Conservation (phyloP, 257 asterid species). For the Craterostigma plantagineum region DNA sequence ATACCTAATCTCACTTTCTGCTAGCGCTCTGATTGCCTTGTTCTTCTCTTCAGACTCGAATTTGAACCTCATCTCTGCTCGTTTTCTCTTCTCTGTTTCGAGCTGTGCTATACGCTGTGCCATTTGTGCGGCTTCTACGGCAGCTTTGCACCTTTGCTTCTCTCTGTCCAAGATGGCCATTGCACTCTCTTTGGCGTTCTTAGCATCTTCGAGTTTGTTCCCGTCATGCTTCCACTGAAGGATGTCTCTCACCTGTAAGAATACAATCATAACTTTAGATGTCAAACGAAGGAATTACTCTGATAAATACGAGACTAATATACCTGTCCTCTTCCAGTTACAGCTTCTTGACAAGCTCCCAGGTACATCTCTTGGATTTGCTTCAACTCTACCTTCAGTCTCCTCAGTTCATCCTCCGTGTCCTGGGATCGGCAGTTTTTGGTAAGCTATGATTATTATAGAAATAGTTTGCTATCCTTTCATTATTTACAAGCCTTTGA, state of each 20-base stretch:
- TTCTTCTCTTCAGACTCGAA: constrained; percentile 40
- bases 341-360: constrained; percentile 37
- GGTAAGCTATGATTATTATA: background rate
- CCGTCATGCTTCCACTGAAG: constrained; percentile 26
- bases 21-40: constrained; percentile 30
- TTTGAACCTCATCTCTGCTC: constrained; percentile 32
- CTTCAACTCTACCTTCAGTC: constrained; percentile 46
- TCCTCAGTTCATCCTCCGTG: constrained; percentile 45
- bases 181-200: constrained; percentile 27
- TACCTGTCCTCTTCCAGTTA: constrained; percentile 28
- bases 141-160: constrained; percentile 45
- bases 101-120: constrained; percentile 46
- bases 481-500: background rate
- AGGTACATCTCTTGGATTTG: constrained; percentile 38
- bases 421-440: constrained; percentile 16
- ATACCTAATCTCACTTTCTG: constrained; percentile 16
- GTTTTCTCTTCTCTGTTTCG: constrained; percentile 43
- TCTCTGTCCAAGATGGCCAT: constrained; percentile 31
- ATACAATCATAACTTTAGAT: too few species aligned
- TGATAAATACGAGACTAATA: background rate
- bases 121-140: constrained; percentile 43
- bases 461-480: too few species aligned
- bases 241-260: constrained; percentile 27
- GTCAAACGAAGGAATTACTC: too few species aligned
- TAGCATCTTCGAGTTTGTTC: constrained; percentile 25